phyloP scores from a whole-genome alignment of 306 rosid genomes.

The Boehmeria nivea region DNA sequence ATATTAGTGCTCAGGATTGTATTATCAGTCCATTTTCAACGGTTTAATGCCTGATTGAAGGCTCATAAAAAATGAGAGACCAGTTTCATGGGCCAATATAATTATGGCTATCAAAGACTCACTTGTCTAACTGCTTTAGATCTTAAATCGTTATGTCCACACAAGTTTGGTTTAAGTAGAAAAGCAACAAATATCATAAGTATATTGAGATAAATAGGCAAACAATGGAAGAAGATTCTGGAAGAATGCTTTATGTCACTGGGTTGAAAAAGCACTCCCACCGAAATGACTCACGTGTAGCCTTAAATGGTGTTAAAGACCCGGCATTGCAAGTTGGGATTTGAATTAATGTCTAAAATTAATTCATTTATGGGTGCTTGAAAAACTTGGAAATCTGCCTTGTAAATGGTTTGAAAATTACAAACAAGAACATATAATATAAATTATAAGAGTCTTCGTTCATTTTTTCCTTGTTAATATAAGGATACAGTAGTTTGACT shows the following conservation, averaged over 20 bases:
- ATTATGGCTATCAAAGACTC: background rate
- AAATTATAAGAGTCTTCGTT: too few relatives aligned
- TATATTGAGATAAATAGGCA: too few relatives aligned
- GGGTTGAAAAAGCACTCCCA: background rate
- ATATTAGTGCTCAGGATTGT: too few relatives aligned
- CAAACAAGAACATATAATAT: too few relatives aligned
- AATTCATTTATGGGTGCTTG: background rate
- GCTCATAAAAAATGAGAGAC: background rate
- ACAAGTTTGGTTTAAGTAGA: background rate
- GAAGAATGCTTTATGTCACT: background rate
- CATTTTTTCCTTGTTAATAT: too few relatives aligned
- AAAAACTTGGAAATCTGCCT: background rate
- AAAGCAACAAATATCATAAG: background rate
- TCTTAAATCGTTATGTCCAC: background rate
- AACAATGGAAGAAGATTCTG: too few relatives aligned
- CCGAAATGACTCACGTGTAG: background rate
- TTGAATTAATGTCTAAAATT: background rate
- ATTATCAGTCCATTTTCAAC: background rate
- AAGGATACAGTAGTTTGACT: too few relatives aligned
- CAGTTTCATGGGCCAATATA: background rate
- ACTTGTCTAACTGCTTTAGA: background rate
- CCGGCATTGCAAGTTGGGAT: too few relatives aligned
- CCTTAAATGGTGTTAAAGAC: too few relatives aligned
- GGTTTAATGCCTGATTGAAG: background rate
- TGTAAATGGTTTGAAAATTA: too few relatives aligned